Evolutionary conservation across 352 stramenopile species (phyloP).

Genomic region (Plasmopara viticola): DNA sequence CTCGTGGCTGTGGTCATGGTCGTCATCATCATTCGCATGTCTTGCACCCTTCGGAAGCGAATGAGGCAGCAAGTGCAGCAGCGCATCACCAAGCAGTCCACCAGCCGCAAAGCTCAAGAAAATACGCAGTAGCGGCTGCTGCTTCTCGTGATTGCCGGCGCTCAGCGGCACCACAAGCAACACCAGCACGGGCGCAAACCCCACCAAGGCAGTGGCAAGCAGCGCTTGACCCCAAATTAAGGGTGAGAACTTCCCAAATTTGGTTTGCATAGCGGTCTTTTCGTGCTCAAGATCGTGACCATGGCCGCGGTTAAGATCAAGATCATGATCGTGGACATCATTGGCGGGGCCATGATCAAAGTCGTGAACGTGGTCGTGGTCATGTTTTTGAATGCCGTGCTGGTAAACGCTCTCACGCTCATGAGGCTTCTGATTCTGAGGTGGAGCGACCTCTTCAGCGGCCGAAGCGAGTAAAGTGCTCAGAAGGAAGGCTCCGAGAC

Average conservation of each 20-base stretch:
- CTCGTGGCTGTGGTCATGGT: slow-evolving; percentile 37
- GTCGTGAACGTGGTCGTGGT: not conserved
- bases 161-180: slow-evolving; percentile 69
- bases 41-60: slow-evolving; percentile 41
- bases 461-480: too few relatives aligned
- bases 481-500: too few relatives aligned
- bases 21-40: slow-evolving; percentile 26
- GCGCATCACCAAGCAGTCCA: slow-evolving; percentile 83
- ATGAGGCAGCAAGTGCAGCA: slow-evolving; percentile 88
- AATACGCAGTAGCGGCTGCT: slow-evolving; percentile 69
- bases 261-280: slow-evolving; percentile 9
- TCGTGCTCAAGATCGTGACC: not conserved
- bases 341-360: slow-evolving; percentile 20
- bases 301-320: too few relatives aligned
- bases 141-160: slow-evolving; percentile 39
- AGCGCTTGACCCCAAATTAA: slow-evolving; percentile 57
- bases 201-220: slow-evolving; percentile 65
- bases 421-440: too few relatives aligned
- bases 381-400: too few relatives aligned
- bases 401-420: too few relatives aligned
- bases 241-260: slow-evolving; percentile 31
- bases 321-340: too few relatives aligned
- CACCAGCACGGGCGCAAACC: slow-evolving; percentile 61
- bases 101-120: slow-evolving; percentile 87
- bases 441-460: too few relatives aligned